phyloP scores from a whole-genome alignment of 116 monocot genomes.

The Thalassia testudinum region DNA sequence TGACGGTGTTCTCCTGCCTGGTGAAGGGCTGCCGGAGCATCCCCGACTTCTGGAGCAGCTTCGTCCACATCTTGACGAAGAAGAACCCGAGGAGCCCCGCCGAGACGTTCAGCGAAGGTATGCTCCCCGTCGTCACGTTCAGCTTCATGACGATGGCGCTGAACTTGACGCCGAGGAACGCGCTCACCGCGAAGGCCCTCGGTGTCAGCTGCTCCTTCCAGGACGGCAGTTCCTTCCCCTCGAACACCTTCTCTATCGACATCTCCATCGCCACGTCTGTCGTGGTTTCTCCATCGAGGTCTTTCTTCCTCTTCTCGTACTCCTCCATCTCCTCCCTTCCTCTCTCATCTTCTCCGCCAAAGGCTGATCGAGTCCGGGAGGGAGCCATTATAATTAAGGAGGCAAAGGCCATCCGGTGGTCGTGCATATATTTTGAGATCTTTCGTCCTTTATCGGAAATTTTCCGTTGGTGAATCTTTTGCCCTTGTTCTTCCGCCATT shows the following conservation, averaged over 20 bases:
- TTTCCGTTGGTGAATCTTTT: too few relatives aligned
- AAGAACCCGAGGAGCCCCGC: constrained; percentile 44
- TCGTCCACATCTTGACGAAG: constrained; percentile 30
- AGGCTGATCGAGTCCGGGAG: too few relatives aligned
- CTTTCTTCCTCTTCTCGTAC: too few relatives aligned
- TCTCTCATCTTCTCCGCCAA: too few relatives aligned
- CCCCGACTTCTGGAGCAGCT: constrained; percentile 7
- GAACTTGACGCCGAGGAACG: constrained; percentile 19
- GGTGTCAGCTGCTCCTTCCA: constrained; percentile 43
- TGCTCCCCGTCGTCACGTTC: constrained; percentile 32
- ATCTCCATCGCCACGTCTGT: not conserved
- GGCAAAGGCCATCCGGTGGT: too few relatives aligned
- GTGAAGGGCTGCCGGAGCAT: constrained; percentile 39
- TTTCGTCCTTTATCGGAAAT: too few relatives aligned
- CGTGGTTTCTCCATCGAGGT: too few relatives aligned
- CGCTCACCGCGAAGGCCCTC: constrained; percentile 27
- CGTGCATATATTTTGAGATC: too few relatives aligned
- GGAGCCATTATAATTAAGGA: too few relatives aligned
- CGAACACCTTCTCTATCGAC: constrained; percentile 26
- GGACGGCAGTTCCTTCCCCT: constrained; percentile 17
- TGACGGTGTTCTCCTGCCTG: constrained; percentile 87
- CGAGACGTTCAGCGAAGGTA: constrained; percentile 35
- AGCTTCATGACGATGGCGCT: constrained; percentile 35
- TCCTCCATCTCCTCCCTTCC: too few relatives aligned
- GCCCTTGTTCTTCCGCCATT: too few relatives aligned